Evolutionary conservation across 306 rosid genomes (phyloP).

Genomic region (Sesbania bispinosa): DNA sequence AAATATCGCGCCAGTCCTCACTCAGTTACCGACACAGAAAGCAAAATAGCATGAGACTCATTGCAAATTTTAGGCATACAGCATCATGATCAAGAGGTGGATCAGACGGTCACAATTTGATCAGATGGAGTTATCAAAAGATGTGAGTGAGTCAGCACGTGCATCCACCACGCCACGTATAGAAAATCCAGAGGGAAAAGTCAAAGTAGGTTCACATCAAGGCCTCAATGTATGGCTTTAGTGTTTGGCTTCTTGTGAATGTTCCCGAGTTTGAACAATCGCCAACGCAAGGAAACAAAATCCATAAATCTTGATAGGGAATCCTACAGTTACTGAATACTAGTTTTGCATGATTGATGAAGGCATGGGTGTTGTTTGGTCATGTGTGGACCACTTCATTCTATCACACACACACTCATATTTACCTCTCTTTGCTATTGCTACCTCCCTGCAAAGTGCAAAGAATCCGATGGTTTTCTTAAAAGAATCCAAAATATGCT

Average conservation of each 20-base stretch:
- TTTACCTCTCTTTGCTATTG: background rate
- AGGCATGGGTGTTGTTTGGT: background rate
- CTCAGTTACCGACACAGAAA: constrained; percentile 31
- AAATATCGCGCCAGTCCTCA: no score
- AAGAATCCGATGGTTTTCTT: constrained; percentile 27
- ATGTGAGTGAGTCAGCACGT: background rate
- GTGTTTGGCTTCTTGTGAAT: constrained; percentile 7
- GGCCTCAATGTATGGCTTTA: background rate
- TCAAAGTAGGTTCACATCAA: constrained; percentile 33
- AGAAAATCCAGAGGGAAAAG: background rate
- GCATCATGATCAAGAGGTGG: background rate
- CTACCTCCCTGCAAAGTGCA: background rate
- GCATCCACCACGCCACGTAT: background rate
- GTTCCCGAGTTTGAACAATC: background rate
- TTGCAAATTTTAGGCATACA: background rate
- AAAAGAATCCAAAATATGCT: constrained; percentile 1
- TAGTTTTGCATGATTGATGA: background rate
- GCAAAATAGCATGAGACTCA: background rate
- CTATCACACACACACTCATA: background rate
- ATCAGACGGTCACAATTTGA: background rate
- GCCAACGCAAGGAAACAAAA: background rate
- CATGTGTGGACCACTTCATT: constrained; percentile 25
- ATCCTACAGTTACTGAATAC: background rate
- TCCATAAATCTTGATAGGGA: background rate
- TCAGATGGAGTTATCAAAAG: background rate